phyloP scores from a whole-genome alignment of 148 eudicot species.

The Camellia lanceoleosa region DNA sequence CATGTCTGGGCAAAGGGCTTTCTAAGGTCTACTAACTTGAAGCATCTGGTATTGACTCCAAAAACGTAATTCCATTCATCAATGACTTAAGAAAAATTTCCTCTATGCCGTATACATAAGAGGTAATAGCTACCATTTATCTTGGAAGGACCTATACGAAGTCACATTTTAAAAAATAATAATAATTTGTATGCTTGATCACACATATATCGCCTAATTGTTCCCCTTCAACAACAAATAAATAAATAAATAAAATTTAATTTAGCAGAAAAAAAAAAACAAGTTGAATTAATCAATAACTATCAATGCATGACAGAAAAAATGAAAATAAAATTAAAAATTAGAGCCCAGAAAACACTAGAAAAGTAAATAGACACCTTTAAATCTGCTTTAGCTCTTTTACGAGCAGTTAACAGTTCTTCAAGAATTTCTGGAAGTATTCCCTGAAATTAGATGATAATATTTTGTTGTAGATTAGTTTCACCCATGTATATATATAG shows the following conservation, averaged over 20 bases:
- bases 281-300: slow-evolving; percentile 7
- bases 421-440: slow-evolving; percentile 99
- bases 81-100: background rate
- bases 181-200: too few species aligned
- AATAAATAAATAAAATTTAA: too few species aligned
- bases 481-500: background rate
- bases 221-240: too few species aligned
- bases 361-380: slow-evolving; percentile 49
- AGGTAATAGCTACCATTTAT: background rate
- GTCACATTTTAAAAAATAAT: too few species aligned
- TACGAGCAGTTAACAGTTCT: slow-evolving; percentile 94
- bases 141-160: background rate
- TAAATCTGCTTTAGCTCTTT: slow-evolving; percentile 95
- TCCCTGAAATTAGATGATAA: slow-evolving; percentile 54
- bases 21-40: background rate
- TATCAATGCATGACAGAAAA: background rate
- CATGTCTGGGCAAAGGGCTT: background rate
- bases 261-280: background rate
- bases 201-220: too few species aligned
- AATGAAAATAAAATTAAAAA: slow-evolving; percentile 1
- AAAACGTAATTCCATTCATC: background rate
- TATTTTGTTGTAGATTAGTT: slow-evolving; percentile 3
- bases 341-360: background rate
- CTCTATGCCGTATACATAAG: background rate
- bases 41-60: background rate